Conservation (phyloP, 2,329 filamentous ascomycete genomes). For the Pyrenophora tritici-repentis region DNA sequence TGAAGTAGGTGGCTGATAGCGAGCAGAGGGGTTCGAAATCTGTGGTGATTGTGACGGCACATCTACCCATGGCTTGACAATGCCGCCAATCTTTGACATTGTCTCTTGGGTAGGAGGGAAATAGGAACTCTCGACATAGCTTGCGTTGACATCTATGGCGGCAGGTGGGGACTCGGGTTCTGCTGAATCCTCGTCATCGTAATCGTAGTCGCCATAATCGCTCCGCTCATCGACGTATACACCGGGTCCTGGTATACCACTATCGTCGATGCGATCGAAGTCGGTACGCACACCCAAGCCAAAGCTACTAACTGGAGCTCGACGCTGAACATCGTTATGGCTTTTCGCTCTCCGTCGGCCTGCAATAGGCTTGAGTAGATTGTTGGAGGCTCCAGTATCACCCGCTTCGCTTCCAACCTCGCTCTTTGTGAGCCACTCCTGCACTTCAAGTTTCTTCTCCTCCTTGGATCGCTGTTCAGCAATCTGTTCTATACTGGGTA, state of each 20-base stretch:
- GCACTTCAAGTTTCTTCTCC: constrained; percentile 60
- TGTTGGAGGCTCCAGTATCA: constrained; percentile 40
- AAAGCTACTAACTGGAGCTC: constrained; percentile 27
- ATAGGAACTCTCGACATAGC: constrained; percentile 36
- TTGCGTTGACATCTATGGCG: constrained; percentile 35
- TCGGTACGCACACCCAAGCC: constrained; percentile 41
- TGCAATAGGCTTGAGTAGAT: constrained; percentile 34
- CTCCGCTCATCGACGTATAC: constrained; percentile 48
- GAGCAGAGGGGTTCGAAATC: constrained; percentile 38
- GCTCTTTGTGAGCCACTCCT: constrained; percentile 56
- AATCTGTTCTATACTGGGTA: constrained; percentile 58
- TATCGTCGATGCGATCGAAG: constrained; percentile 44
- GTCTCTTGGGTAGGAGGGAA: constrained; percentile 35
- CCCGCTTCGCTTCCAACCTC: constrained; percentile 55
- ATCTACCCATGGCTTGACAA: constrained; percentile 57
- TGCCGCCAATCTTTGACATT: constrained; percentile 24
- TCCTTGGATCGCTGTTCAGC: constrained; percentile 53
- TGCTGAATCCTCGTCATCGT: constrained; percentile 40
- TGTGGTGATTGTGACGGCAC: constrained; percentile 34
- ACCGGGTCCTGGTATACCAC: constrained; percentile 58
- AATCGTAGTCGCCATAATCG: constrained; percentile 45
- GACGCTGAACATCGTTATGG: constrained; percentile 46
- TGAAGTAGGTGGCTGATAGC: constrained; percentile 58
- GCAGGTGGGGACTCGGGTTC: constrained; percentile 45
- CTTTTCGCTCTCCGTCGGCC: constrained; percentile 56